Evolutionary conservation across 2,329 filamentous ascomycete species (phyloP).

Genomic region (Phoma sp.): DNA sequence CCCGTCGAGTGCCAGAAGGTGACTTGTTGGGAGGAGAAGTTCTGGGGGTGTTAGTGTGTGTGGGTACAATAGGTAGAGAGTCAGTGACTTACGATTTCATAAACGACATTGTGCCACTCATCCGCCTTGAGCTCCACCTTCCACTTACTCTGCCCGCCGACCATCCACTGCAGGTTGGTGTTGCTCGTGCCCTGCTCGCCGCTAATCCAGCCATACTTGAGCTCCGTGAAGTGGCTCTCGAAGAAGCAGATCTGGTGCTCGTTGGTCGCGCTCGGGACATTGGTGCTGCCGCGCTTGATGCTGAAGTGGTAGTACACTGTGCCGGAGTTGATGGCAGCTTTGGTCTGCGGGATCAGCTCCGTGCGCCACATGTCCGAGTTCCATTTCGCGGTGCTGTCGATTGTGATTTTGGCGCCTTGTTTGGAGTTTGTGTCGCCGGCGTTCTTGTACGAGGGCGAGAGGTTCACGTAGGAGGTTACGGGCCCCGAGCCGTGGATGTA

Average conservation of each 20-base stretch:
- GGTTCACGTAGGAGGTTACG: slow-evolving; percentile 66
- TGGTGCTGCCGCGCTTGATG: slow-evolving; percentile 64
- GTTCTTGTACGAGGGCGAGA: slow-evolving; percentile 68
- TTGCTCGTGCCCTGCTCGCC: slow-evolving; percentile 58
- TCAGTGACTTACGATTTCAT: slow-evolving; percentile 62
- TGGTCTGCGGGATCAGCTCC: slow-evolving; percentile 75
- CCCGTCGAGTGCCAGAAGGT: slow-evolving; percentile 75
- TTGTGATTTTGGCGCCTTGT: slow-evolving; percentile 73
- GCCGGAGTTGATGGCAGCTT: slow-evolving; percentile 67
- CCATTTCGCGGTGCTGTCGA: slow-evolving; percentile 70
- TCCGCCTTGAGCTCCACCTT: slow-evolving; percentile 65
- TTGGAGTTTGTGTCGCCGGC: slow-evolving; percentile 65
- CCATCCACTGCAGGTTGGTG: slow-evolving; percentile 68
- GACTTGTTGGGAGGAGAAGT: slow-evolving; percentile 68
- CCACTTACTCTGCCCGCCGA: slow-evolving; percentile 67
- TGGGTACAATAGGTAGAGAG: no score
- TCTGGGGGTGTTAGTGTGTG: slow-evolving; percentile 29
- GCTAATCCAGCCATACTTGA: slow-evolving; percentile 70
- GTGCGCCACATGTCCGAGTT: slow-evolving; percentile 77
- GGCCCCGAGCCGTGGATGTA: slow-evolving; percentile 72
- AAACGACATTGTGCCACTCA: slow-evolving; percentile 78
- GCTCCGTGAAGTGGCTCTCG: slow-evolving; percentile 76
- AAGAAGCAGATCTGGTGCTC: slow-evolving; percentile 73
- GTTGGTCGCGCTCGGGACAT: slow-evolving; percentile 65
- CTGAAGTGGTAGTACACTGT: slow-evolving; percentile 77